Base-by-base conservation (phyloP, 371 early-diverging fungal species). In the Syncephalastrum sp. region DNA sequence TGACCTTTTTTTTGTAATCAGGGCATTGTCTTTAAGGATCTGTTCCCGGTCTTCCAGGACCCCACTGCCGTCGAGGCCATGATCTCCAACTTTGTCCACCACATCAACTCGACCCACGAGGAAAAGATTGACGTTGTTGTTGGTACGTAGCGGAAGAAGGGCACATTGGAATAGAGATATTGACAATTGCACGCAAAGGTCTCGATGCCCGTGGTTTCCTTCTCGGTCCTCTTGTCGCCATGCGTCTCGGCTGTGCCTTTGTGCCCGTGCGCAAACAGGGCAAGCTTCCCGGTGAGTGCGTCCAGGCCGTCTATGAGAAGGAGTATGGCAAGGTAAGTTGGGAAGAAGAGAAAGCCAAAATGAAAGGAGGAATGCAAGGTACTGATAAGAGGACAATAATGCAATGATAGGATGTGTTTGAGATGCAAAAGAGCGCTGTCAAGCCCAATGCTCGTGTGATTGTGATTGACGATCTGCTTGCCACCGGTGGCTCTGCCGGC, bases 201-300 rank as follows among this genome's bases (percentile, higher is more conserved):
- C 82, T 93, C 42, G 94, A 94, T 74, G 91, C 94, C 17, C 92
- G 95, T 70, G 95, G 96, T 29, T 95, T 94, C 81, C 78, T 94
- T 56, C 84, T 94, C 43, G 96, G 92, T 17, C 97, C 98, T 17
- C 70, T 91, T 70, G 75, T 97, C 29, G 96, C 97, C 42, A 74
- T 86, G 65, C 88, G 91, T 65, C 79, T 98, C 29, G 90, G 90
- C 50, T 91, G 91, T 62, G 87, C 91, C 16, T 98, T 98, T 72
- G 96, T 89, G 2, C 98, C 99, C 44, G 93, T 96, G 24, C 88
- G 98, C 61, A 98, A 98, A 83, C 82, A 85, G 33, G 99, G 99
- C 16, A 98, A 98, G 75, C 87, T 98, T 52, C 97, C 97, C 5
- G 97, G 97, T 15, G 77, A 74, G 19, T 81, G 80, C 55, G 84